Base-by-base conservation (phyloP, 352 stramenopile genomes). In the Peronospora belbahrii region DNA sequence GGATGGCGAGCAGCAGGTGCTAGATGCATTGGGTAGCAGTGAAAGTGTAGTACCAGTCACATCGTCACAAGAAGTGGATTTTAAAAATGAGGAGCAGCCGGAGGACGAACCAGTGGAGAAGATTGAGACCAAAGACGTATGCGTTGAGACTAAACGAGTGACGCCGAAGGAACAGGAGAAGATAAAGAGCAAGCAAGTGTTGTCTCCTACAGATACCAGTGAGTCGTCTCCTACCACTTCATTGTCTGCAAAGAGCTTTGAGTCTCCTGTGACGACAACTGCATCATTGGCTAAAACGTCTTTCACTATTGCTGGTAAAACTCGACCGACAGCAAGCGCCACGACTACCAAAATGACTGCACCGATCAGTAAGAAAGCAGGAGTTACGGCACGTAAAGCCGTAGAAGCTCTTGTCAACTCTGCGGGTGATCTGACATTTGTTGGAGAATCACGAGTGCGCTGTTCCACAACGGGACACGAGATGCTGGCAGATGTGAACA, bases 381-480 rank as follows among this genome's bases (percentile, higher is more conserved):
- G 44, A n/a, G 8, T 23, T 15, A 52, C 52, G 27, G 32, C 53
- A 20, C 46, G 50, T 17, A 62, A 60, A 14, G 48, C 53, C 11
- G 61, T 86, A 19, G 62, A 68, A 34, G 54, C 48, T 15, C 56
- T 87, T 8, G 70, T 87, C 10, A 56, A 57, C 8, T 65, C 62
- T 3, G 27, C 33, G 27, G 30, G 42, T 18, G 73, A 83, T 36
- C 18, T 87, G 19, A 63, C 57, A 28, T 81, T 78, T 51, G 37
- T 63, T 23, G 58, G 58, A 9, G 65, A 82, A 2, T 53, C 65
- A 13, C 65, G 67, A 13, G 73, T 87, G 32, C 69, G 70, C 23
- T 87, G 75, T 56, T 65, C 54, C 13, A 76, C 65, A 4, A 87
- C 75, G 2, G 62, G 70, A 8, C 75, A 87, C 42, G 75, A 87